These are phyloP conservation scores for Chenopodium berlandieri DNA, from an alignment of 148 eudicot genomes.

Conservation along the genomic window DNA sequence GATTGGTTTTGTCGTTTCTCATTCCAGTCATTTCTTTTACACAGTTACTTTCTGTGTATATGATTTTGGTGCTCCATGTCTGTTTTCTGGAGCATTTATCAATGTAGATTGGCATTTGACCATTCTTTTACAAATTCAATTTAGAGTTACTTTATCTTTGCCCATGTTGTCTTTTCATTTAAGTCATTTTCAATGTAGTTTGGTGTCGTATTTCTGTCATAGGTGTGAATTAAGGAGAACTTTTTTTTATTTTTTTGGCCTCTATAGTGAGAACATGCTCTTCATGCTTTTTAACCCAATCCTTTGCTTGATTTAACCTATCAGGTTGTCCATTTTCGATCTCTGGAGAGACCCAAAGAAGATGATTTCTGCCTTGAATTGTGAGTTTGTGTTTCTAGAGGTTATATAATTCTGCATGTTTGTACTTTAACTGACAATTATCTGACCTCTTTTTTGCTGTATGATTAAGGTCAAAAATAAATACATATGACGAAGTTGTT, in stretches of 20 bases:
- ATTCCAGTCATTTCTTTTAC: no score
- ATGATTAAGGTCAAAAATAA: conserved; percentile 52
- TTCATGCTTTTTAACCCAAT: neutral
- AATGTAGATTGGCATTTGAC: neutral
- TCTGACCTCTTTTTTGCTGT: conserved; percentile 10
- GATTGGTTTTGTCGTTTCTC: no score
- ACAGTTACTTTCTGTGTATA: no score
- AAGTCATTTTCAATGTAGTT: neutral
- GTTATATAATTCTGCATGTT: neutral
- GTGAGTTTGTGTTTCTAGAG: conserved; percentile 44
- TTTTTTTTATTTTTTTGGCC: neutral
- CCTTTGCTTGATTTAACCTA: neutral
- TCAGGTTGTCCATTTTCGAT: conserved; percentile 83
- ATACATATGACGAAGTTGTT: conserved; percentile 89
- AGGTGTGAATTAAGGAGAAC: neutral
- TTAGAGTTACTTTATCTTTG: neutral
- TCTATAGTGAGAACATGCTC: neutral
- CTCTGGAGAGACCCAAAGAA: conserved; percentile 81
- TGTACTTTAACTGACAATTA: neutral
- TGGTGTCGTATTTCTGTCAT: neutral
- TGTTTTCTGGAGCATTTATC: no score
- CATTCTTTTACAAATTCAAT: neutral
- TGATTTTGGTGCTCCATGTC: neutral
- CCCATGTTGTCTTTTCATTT: neutral
- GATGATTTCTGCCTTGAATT: conserved; percentile 81